These are phyloP conservation scores for Ormosia semicastrata DNA, from an alignment of 306 rosid genomes.

Conservation along the genomic window DNA sequence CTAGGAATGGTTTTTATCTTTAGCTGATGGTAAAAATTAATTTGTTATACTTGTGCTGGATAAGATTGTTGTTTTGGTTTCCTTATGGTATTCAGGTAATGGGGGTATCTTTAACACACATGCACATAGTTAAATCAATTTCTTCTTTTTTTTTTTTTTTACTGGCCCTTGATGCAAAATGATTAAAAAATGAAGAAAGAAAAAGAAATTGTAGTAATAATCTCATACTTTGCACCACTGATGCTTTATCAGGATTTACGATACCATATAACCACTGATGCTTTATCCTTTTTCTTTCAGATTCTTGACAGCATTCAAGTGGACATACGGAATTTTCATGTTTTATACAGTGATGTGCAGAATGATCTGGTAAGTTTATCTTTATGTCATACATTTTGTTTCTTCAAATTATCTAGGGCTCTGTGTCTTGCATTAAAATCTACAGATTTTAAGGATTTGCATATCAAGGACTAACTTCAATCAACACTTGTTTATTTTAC, in stretches of 20 bases:
- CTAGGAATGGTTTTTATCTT: not conserved
- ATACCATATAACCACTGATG: slow-evolving; percentile 11
- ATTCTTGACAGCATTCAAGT: slow-evolving; percentile 93
- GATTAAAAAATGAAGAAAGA: not conserved
- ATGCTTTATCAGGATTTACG: not conserved
- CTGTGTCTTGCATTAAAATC: not conserved
- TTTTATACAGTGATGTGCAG: slow-evolving; percentile 56
- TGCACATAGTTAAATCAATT: not conserved
- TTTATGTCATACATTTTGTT: not conserved
- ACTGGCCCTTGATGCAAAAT: not conserved
- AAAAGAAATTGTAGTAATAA: not conserved
- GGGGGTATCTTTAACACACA: not conserved
- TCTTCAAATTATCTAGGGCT: not conserved
- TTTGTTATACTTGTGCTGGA: not conserved
- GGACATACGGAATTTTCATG: slow-evolving; percentile 72
- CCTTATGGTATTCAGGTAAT: not conserved
- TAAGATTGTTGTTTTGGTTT: slow-evolving; percentile 18
- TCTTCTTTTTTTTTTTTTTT: not conserved
- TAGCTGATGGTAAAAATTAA: slow-evolving; percentile 3
- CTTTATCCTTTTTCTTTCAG: slow-evolving; percentile 35
- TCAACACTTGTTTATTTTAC: slow-evolving; percentile 1
- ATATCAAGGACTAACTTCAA: not conserved
- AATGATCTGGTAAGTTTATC: slow-evolving; percentile 55
- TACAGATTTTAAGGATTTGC: not conserved
- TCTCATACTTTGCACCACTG: not conserved